These are phyloP conservation scores for Diplocarpon mali DNA, from an alignment of 2,329 filamentous ascomycete species.

Conservation along the genomic window DNA sequence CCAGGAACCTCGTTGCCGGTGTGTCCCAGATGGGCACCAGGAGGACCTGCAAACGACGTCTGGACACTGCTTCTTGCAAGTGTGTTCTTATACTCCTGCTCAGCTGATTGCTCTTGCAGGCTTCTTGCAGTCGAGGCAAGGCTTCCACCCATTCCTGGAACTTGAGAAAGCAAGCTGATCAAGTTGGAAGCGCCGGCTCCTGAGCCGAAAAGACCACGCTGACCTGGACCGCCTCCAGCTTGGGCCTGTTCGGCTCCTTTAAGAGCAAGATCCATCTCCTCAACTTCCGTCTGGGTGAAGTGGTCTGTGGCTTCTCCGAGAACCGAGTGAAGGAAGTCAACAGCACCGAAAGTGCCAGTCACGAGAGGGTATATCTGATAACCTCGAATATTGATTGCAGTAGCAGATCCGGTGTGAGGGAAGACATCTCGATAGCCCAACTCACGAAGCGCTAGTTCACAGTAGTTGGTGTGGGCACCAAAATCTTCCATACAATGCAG, in stretches of 20 bases:
- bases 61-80: conserved; percentile 28
- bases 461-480: conserved; percentile 76
- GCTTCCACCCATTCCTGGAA: conserved; percentile 58
- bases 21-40: conserved; percentile 32
- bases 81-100: conserved; percentile 50
- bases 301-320: conserved; percentile 69
- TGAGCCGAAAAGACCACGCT: conserved; percentile 28
- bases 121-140: conserved; percentile 56
- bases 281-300: conserved; percentile 75
- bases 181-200: conserved; percentile 44
- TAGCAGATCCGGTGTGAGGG: conserved; percentile 56
- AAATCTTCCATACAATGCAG: conserved; percentile 52
- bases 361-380: conserved; percentile 63
- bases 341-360: conserved; percentile 67
- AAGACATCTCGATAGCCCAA: conserved; percentile 60
- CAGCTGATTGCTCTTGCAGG: conserved; percentile 48
- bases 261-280: conserved; percentile 66
- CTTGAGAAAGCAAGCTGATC: conserved; percentile 60
- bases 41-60: conserved; percentile 18
- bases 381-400: conserved; percentile 55
- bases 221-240: conserved; percentile 28
- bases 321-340: conserved; percentile 72
- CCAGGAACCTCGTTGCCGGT: conserved; percentile 47
- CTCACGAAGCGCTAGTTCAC: conserved; percentile 65
- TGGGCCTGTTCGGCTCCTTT: conserved; percentile 50